A percentile compares a stretch with the other conserved stretches of the same genome.
These are phyloP conservation scores for Penicillium sp. DNA, from an alignment of 2,329 filamentous ascomycete species.

Conservation along the genomic window DNA sequence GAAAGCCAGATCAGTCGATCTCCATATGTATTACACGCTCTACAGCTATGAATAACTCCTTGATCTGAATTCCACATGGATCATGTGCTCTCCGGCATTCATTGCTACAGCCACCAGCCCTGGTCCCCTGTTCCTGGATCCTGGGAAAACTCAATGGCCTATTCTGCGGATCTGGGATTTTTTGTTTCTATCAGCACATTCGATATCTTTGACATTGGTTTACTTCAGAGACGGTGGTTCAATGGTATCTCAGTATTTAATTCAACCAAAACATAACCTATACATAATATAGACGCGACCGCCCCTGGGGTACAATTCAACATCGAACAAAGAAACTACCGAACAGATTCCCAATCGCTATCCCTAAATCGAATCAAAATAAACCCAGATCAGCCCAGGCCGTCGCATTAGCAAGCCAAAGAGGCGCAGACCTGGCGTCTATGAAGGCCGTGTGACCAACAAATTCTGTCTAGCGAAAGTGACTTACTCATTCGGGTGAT, in stretches of 20 bases:
- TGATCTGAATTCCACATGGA: background rate
- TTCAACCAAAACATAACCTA: background rate
- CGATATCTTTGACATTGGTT: background rate
- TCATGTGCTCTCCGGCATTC: background rate
- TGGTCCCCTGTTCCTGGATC: conserved; percentile 3
- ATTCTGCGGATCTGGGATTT: background rate
- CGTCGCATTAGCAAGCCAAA: background rate
- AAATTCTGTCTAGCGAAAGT: background rate
- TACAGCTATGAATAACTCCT: background rate
- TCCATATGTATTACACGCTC: background rate
- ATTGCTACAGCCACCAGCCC: background rate
- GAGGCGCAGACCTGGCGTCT: background rate
- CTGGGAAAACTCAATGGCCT: conserved; percentile 12
- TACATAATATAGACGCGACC: background rate
- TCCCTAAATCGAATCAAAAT: background rate
- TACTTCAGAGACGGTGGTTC: background rate
- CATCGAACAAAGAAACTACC: background rate
- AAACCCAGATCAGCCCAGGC: background rate
- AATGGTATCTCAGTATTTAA: background rate
- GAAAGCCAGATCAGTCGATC: background rate
- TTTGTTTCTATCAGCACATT: background rate
- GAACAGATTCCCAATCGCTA: background rate
- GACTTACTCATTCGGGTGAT: conserved; percentile 2
- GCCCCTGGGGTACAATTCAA: background rate
- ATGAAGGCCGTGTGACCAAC: conserved; percentile 1